Conservation (phyloP, 2,329 filamentous ascomycete species). For the Rutstroemia sp. region DNA sequence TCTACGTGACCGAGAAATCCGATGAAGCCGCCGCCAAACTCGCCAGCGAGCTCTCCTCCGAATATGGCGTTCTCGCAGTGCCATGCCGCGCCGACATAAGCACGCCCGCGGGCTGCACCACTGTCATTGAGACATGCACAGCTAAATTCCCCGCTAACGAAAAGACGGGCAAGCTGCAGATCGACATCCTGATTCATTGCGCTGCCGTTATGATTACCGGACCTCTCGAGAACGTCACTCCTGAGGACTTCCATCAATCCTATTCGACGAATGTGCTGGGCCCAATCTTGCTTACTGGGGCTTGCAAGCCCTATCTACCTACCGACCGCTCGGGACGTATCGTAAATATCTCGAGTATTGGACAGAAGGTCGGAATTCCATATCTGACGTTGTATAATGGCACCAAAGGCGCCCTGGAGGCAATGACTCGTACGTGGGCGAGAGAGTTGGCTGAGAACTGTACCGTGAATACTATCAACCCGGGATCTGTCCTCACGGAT, state of each 20-base stretch:
- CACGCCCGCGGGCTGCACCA: conserved; percentile 48
- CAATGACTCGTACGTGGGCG: conserved; percentile 43
- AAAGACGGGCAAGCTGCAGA: conserved; percentile 47
- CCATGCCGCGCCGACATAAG: conserved; percentile 63
- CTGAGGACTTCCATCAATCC: conserved; percentile 58
- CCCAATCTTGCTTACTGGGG: conserved; percentile 68
- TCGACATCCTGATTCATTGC: conserved; percentile 83
- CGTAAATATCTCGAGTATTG: conserved; percentile 52
- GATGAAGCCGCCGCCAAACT: conserved; percentile 43
- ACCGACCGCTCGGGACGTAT: conserved; percentile 56
- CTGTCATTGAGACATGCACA: conserved; percentile 49
- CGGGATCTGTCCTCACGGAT: conserved; percentile 5
- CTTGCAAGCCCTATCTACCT: conserved; percentile 60
- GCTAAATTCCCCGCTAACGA: conserved; percentile 1
- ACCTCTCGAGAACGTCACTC: conserved; percentile 49
- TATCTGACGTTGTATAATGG: conserved; percentile 53
- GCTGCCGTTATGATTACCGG: conserved; percentile 59
- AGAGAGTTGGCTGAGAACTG: conserved; percentile 7
- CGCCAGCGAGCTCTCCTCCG: conserved; percentile 42
- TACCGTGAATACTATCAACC: conserved; percentile 7
- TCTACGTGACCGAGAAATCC: conserved; percentile 56
- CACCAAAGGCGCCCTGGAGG: conserved; percentile 56
- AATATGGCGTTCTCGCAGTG: conserved; percentile 53
- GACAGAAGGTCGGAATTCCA: conserved; percentile 46
- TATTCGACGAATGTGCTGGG: conserved; percentile 77